Evolutionary conservation across 1,284 basidiomycete genomes (phyloP), one percentile per base, ranked within the genome.

Genomic region (Mrakiaceae sp.): DNA sequence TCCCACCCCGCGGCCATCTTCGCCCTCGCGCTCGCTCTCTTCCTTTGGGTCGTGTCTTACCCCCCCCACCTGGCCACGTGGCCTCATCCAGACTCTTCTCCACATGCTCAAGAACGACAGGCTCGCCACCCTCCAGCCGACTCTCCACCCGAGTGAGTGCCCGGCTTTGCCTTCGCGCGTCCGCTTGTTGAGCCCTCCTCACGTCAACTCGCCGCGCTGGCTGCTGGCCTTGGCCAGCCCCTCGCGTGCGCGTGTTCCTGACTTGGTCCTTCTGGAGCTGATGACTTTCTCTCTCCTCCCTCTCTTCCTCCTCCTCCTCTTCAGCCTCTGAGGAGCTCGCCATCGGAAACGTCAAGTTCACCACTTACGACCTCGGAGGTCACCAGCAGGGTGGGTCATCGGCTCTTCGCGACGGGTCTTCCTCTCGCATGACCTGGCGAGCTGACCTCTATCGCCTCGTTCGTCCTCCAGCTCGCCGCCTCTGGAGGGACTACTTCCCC

Each of bases 81-180:
- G 12, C 65, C 2, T 8, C 42, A n/a, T 56, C 14, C 73, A 98
- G 94, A 98, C 96, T 52, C 83, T 98, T 62, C 79, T 98, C 71
- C 96, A 99, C 80, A 98, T 98, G 96, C 83, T 99, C 74, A 99
- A 99, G 84, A 99, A 98, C 74, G 96, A 98, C 81, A 85, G 96
- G 72, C 83, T 98, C 67, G 96, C 96, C 42, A 96, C 93, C 43
- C 82, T 99, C 70, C 96, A 98, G 79, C 96, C 96, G 48, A 99
- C 96, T 46, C 87, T 98, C 67, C 95, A 98, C 78, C 96, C 96
- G n/a, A 98, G 94, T 96, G 76, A 72, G 81, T 76, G 27, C 2
- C 27, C 27, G 27, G 27, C 27, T 27, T 27, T 27, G 27, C 27
- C 27, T 27, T 27, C 27, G 27, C 27, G 27, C 27, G 27, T 27